These are phyloP conservation scores for Chondrostereum purpureum DNA, from an alignment of 1,284 basidiomycete species.

Conservation along the genomic window DNA sequence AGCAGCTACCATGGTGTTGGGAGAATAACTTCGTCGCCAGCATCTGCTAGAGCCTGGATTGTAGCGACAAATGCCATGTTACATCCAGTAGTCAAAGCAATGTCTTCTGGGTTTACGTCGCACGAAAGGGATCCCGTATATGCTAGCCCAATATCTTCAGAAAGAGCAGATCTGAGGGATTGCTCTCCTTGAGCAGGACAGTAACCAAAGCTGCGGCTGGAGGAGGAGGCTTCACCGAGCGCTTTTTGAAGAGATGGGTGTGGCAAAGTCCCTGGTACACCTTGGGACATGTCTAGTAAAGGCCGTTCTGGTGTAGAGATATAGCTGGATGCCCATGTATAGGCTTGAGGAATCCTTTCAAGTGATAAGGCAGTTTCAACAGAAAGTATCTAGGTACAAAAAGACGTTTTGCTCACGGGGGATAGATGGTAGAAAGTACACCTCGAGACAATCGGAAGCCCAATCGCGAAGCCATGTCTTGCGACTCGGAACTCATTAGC, in stretches of 20 bases:
- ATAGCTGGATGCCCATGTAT: conserved; percentile 57
- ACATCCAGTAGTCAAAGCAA: conserved; percentile 61
- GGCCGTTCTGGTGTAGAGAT: conserved; percentile 35
- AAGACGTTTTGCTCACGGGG: conserved; percentile 26
- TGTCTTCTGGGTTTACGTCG: conserved; percentile 49
- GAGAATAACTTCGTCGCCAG: conserved; percentile 73
- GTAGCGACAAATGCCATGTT: conserved; percentile 68
- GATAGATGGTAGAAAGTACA: conserved; percentile 32
- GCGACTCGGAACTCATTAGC: background rate
- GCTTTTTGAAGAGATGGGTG: conserved; percentile 45
- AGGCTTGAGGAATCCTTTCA: conserved; percentile 61
- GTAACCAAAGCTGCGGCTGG: conserved; percentile 53
- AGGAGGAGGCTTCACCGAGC: conserved; percentile 39
- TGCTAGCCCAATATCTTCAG: conserved; percentile 54
- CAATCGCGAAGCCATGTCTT: conserved; percentile 8
- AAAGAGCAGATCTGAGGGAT: conserved; percentile 50
- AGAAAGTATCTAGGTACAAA: background rate
- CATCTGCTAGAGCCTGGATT: conserved; percentile 60
- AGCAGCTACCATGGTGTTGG: conserved; percentile 65
- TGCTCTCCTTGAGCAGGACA: conserved; percentile 62
- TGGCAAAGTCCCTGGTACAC: conserved; percentile 66
- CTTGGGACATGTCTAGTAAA: conserved; percentile 74
- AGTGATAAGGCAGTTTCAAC: background rate
- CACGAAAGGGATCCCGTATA: conserved; percentile 55
- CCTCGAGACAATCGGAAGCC: conserved; percentile 32